phyloP scores from a whole-genome alignment of 768 basidiomycete genomes.

The Pisolithus marmoratus region DNA sequence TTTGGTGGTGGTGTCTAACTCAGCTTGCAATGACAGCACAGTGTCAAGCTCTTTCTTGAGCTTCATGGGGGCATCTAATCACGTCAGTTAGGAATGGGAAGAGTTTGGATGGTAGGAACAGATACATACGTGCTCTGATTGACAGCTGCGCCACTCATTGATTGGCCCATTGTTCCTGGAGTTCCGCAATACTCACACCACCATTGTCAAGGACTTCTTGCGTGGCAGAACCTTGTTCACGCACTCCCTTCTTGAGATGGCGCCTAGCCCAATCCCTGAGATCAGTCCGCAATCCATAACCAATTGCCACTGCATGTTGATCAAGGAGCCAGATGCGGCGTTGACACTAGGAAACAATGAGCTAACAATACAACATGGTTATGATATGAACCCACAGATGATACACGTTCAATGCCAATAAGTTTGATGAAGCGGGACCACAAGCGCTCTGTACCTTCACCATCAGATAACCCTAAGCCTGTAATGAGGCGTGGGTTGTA shows the following conservation, averaged over 20 bases:
- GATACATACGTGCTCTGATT: neutral
- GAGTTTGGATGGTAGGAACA: neutral
- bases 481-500: conserved; percentile 2
- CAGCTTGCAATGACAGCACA: conserved; percentile 26
- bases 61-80: conserved; percentile 24
- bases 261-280: conserved; percentile 30
- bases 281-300: conserved; percentile 17
- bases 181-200: neutral
- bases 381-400: conserved; percentile 22
- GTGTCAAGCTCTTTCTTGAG: conserved; percentile 27
- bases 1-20: conserved; percentile 19
- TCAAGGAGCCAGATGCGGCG: conserved; percentile 31
- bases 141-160: conserved; percentile 4
- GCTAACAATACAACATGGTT: neutral
- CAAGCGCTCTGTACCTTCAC: conserved; percentile 10
- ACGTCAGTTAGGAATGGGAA: conserved; percentile 9
- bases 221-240: conserved; percentile 3
- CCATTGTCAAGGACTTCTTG: neutral
- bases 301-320: conserved; percentile 24
- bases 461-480: conserved; percentile 5
- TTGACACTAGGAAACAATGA: conserved; percentile 9
- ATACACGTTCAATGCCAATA: conserved; percentile 28
- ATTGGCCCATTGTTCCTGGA: neutral
- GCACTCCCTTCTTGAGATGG: conserved; percentile 13
- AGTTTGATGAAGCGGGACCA: conserved; percentile 32